Evolutionary conservation across 768 basidiomycete species (phyloP).

Genomic region (Tricholoma matsutake): DNA sequence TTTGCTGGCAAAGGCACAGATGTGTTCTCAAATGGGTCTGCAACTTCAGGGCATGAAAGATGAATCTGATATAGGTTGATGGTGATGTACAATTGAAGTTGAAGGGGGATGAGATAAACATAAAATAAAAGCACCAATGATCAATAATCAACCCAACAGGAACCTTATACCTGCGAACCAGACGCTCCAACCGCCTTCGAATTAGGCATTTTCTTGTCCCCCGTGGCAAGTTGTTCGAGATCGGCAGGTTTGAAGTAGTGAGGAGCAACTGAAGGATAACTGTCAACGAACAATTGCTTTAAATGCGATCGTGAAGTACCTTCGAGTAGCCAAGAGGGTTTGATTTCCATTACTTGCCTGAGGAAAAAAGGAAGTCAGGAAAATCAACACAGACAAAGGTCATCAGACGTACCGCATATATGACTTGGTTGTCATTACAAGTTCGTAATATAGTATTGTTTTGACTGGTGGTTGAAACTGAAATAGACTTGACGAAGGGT

Average conservation of each 20-base stretch:
- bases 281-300: background rate
- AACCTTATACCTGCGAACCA: slow-evolving; percentile 1
- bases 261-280: slow-evolving; percentile 68
- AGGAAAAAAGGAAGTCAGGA: background rate
- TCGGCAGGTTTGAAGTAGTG: slow-evolving; percentile 93
- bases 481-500: slow-evolving; percentile 94
- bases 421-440: slow-evolving; percentile 96
- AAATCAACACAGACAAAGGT: background rate
- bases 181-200: slow-evolving; percentile 57
- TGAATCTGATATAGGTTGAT: background rate
- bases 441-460: slow-evolving; percentile 90
- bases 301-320: slow-evolving; percentile 42
- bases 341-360: slow-evolving; percentile 97
- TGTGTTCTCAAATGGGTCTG: background rate
- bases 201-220: slow-evolving; percentile 96
- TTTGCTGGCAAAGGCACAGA: background rate
- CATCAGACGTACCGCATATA: slow-evolving; percentile 69
- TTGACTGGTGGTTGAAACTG: slow-evolving; percentile 93
- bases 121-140: background rate
- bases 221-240: slow-evolving; percentile 71
- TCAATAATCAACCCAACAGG: slow-evolving; percentile 8
- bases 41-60: background rate
- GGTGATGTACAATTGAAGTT: background rate
- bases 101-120: background rate
- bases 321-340: slow-evolving; percentile 91